Evolutionary conservation across 1,139 yeast species (phyloP).

Genomic region (Pichia sorboxylosa): DNA sequence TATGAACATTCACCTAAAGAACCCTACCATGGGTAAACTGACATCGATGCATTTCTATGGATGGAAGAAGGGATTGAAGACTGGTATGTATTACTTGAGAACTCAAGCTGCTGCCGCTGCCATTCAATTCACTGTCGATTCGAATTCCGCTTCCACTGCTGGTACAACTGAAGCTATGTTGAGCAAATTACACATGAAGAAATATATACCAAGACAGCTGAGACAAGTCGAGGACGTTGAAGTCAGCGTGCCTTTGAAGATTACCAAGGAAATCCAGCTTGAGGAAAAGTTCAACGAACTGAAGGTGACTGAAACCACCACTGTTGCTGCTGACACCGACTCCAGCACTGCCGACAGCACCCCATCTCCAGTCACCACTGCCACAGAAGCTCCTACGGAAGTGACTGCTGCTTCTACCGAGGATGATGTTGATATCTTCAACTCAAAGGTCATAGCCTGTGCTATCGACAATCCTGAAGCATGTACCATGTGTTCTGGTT

Average conservation of each 20-base stretch:
- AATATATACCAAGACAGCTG: constrained; percentile 20
- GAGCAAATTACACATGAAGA: constrained; percentile 33
- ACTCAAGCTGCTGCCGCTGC: constrained; percentile 88
- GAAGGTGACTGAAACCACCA: constrained; percentile 21
- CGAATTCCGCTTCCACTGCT: constrained; percentile 33
- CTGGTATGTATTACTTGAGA: constrained; percentile 95
- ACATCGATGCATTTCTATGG: constrained; percentile 98
- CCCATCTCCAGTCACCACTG: constrained; percentile 1
- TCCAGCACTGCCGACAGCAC: not conserved
- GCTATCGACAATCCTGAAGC: constrained; percentile 95
- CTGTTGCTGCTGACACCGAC: constrained; percentile 8
- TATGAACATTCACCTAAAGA: constrained; percentile 71
- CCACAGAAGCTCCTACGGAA: not conserved
- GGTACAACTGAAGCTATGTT: constrained; percentile 41
- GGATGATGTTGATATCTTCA: constrained; percentile 56
- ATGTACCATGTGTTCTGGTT: constrained; percentile 99
- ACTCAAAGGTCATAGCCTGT: constrained; percentile 90
- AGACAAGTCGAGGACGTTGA: constrained; percentile 25
- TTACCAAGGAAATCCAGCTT: constrained; percentile 27
- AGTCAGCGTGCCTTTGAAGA: constrained; percentile 24
- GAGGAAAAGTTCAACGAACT: constrained; percentile 8
- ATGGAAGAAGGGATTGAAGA: constrained; percentile 93
- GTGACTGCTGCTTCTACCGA: constrained; percentile 16
- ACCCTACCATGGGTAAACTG: constrained; percentile 86
- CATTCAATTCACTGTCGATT: constrained; percentile 48